Conservation (phyloP, 2,329 filamentous ascomycete genomes). For the Didymella arachidicola region DNA sequence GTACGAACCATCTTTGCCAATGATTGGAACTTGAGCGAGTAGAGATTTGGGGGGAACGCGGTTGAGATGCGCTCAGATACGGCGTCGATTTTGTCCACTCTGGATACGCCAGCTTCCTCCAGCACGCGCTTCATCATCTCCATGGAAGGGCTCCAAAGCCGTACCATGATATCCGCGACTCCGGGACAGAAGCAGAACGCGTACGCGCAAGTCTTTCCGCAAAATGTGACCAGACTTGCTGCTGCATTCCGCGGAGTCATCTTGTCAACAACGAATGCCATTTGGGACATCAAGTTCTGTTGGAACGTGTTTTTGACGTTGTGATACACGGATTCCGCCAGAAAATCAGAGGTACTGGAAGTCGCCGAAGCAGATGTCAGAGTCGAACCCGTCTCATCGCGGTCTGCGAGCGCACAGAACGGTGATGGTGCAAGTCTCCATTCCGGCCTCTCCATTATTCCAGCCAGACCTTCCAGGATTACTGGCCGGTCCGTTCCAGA, state of each 20-base stretch:
- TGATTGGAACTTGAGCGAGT: constrained; percentile 68
- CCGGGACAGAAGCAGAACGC: constrained; percentile 93
- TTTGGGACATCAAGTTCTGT: constrained; percentile 80
- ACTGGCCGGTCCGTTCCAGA: constrained; percentile 83
- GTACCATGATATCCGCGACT: constrained; percentile 81
- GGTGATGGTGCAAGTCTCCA: constrained; percentile 79
- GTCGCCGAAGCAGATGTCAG: constrained; percentile 65
- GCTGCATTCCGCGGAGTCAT: constrained; percentile 80
- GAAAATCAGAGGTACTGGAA: constrained; percentile 70
- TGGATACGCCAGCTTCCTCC: constrained; percentile 69
- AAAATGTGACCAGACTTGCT: constrained; percentile 76
- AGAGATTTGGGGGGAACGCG: constrained; percentile 73
- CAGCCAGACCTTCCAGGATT: constrained; percentile 78
- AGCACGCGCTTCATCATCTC: constrained; percentile 75
- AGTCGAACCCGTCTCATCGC: constrained; percentile 56
- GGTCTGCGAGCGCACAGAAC: constrained; percentile 69
- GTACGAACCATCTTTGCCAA: constrained; percentile 66
- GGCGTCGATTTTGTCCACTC: constrained; percentile 59
- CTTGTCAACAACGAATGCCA: constrained; percentile 86
- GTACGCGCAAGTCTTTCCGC: constrained; percentile 88
- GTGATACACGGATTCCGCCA: constrained; percentile 80
- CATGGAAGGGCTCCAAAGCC: constrained; percentile 77
- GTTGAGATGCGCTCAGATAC: constrained; percentile 69
- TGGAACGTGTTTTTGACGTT: constrained; percentile 89
- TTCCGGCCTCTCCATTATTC: constrained; percentile 87